Percentiles rank a stretch among this genome's conserved stretches.
These are phyloP conservation scores for Panicum virgatum DNA, from an alignment of 202 grass and related monocot genomes.

Conservation along the genomic window DNA sequence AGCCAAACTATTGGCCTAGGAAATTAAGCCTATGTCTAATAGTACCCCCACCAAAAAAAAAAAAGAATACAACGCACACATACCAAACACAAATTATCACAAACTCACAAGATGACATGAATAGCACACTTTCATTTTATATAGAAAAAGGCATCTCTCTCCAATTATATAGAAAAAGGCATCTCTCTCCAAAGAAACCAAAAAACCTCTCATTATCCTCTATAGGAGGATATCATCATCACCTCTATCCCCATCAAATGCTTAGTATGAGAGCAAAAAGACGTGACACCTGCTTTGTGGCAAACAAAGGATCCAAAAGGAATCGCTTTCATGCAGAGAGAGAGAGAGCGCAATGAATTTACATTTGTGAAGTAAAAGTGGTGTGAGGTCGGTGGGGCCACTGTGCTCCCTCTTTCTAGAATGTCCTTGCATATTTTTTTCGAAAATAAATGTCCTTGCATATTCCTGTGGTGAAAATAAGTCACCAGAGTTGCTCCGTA, in stretches of 20 bases:
- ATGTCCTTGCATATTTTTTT: slow-evolving; percentile 8
- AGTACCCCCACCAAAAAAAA: no score
- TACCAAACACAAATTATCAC: background rate
- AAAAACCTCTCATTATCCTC: slow-evolving; percentile 19
- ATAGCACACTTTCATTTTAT: background rate
- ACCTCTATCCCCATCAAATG: slow-evolving; percentile 36
- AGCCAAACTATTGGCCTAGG: slow-evolving; percentile 21
- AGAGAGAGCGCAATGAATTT: background rate
- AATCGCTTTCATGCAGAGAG: slow-evolving; percentile 2
- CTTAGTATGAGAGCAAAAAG: slow-evolving; percentile 28
- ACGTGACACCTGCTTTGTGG: slow-evolving; percentile 44
- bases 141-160: background rate
- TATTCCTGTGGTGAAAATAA: slow-evolving; percentile 15
- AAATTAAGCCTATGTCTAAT: slow-evolving; percentile 19
- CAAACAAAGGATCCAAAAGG: slow-evolving; percentile 32
- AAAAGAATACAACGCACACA: background rate
- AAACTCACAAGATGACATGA: slow-evolving; percentile 19
- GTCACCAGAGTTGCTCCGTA: background rate
- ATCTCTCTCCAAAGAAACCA: background rate
- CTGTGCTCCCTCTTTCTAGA: slow-evolving; percentile 35
- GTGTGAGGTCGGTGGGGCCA: slow-evolving; percentile 15
- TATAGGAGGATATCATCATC: slow-evolving; percentile 11
- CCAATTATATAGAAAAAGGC: background rate
- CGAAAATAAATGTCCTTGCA: slow-evolving; percentile 22
- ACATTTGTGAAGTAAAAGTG: slow-evolving; percentile 7